Conservation (phyloP, 2,329 filamentous ascomycete species). For the Talaromyces sp. region DNA sequence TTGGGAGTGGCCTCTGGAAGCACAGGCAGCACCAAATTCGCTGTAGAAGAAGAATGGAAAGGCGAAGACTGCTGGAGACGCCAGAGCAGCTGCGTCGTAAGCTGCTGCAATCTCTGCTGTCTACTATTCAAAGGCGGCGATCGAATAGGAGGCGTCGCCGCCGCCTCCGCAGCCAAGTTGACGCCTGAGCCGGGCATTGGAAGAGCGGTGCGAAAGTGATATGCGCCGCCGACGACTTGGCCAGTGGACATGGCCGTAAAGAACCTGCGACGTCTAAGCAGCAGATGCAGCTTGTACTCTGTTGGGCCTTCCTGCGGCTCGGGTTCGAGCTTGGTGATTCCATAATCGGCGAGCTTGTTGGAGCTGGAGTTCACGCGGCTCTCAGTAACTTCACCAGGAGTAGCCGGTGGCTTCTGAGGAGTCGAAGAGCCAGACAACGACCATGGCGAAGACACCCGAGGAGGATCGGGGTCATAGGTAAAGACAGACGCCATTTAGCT, state of each 20-base stretch:
- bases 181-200: conserved; percentile 25
- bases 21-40: conserved; percentile 68
- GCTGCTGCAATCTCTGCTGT: conserved; percentile 78
- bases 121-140: conserved; percentile 62
- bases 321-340: conserved; percentile 71
- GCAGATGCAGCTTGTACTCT: conserved; percentile 92
- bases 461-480: conserved; percentile 85
- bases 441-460: conserved; percentile 88
- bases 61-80: conserved; percentile 90
- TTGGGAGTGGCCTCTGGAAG: conserved; percentile 61
- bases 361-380: conserved; percentile 12
- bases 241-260: conserved; percentile 69
- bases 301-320: conserved; percentile 93
- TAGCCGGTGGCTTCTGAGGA: conserved; percentile 23
- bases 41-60: conserved; percentile 75
- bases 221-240: conserved; percentile 47
- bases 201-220: conserved; percentile 36
- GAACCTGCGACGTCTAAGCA: conserved; percentile 70
- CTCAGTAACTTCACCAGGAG: background rate
- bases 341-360: conserved; percentile 49
- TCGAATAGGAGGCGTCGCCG: conserved; percentile 20
- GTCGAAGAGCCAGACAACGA: conserved; percentile 51
- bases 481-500: conserved; percentile 83
- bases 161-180: conserved; percentile 16
- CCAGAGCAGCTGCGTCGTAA: conserved; percentile 95